Conservation (phyloP, 371 early-diverging fungal species). For the Mortierella sp. region DNA sequence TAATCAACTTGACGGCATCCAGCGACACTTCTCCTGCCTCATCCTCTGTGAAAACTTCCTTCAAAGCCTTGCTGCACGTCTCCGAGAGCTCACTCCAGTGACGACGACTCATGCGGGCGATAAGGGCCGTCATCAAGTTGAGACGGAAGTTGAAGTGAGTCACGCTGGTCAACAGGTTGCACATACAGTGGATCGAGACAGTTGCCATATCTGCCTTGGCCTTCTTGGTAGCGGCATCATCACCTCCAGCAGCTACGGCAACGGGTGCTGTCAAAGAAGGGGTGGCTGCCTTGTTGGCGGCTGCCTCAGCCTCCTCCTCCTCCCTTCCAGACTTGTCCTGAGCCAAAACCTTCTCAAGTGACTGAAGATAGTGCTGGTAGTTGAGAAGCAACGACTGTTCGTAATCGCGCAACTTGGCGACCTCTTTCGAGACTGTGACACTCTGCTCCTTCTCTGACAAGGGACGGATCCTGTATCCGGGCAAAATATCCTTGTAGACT, state of each 20-base stretch:
- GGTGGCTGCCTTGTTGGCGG: slow-evolving; percentile 21
- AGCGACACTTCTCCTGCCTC: slow-evolving; percentile 88
- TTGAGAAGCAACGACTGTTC: slow-evolving; percentile 86
- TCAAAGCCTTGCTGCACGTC: slow-evolving; percentile 82
- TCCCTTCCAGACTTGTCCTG: slow-evolving; percentile 54
- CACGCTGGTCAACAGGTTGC: slow-evolving; percentile 80
- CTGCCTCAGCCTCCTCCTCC: slow-evolving; percentile 40
- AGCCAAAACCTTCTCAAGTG: slow-evolving; percentile 67
- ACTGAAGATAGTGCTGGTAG: slow-evolving; percentile 89
- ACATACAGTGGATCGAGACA: slow-evolving; percentile 81
- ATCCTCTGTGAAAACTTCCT: slow-evolving; percentile 85
- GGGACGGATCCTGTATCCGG: slow-evolving; percentile 94
- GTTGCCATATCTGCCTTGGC: slow-evolving; percentile 65
- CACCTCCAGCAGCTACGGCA: slow-evolving; percentile 32
- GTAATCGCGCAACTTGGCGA: slow-evolving; percentile 86
- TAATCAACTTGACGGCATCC: slow-evolving; percentile 87
- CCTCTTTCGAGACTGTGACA: slow-evolving; percentile 89
- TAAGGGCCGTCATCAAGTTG: slow-evolving; percentile 87
- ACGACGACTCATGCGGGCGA: slow-evolving; percentile 74
- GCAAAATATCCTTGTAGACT: slow-evolving; percentile 94
- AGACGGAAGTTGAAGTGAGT: slow-evolving; percentile 95
- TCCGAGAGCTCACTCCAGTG: slow-evolving; percentile 67
- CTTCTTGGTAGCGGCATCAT: slow-evolving; percentile 41
- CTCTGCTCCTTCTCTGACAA: slow-evolving; percentile 85
- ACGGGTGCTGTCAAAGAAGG: slow-evolving; percentile 59